These are phyloP conservation scores for Verticillium longisporum DNA, from an alignment of 2,329 filamentous ascomycete genomes.

Conservation along the genomic window DNA sequence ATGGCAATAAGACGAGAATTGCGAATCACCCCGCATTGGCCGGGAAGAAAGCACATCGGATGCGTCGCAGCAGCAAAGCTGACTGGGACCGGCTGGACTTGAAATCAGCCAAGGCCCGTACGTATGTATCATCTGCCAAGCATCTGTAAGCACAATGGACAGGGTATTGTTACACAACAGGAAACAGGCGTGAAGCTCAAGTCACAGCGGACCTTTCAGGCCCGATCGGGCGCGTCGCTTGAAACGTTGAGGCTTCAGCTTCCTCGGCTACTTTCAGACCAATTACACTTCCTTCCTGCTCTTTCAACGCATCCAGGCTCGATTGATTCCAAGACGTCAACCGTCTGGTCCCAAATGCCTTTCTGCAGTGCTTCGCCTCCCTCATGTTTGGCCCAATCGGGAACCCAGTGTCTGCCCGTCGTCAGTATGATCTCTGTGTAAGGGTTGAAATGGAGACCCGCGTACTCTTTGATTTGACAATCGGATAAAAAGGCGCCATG, in stretches of 20 bases:
- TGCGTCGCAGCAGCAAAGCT: no score
- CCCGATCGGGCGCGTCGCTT: no score
- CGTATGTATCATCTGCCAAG: not conserved
- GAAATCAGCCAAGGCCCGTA: no score
- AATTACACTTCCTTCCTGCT: not conserved
- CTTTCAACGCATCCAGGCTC: not conserved
- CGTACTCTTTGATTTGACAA: constrained; percentile 17
- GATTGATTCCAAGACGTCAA: constrained; percentile 1
- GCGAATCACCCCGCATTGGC: not conserved
- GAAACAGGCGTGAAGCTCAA: no score
- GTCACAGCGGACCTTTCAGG: no score
- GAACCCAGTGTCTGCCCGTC: not conserved
- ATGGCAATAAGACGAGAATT: no score
- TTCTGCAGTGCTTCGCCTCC: constrained; percentile 3
- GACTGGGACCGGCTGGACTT: not conserved
- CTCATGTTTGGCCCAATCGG: constrained; percentile 3
- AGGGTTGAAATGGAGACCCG: no score
- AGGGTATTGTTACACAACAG: no score
- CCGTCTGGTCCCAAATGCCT: constrained; percentile 4
- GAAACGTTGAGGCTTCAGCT: no score
- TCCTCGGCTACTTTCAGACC: no score
- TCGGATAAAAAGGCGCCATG: constrained; percentile 18
- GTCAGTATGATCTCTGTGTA: not conserved
- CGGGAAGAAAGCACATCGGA: not conserved
- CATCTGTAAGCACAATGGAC: no score